Conservation (phyloP, 192 early-diverging fungal genomes). For the Allomyces javanicus region DNA sequence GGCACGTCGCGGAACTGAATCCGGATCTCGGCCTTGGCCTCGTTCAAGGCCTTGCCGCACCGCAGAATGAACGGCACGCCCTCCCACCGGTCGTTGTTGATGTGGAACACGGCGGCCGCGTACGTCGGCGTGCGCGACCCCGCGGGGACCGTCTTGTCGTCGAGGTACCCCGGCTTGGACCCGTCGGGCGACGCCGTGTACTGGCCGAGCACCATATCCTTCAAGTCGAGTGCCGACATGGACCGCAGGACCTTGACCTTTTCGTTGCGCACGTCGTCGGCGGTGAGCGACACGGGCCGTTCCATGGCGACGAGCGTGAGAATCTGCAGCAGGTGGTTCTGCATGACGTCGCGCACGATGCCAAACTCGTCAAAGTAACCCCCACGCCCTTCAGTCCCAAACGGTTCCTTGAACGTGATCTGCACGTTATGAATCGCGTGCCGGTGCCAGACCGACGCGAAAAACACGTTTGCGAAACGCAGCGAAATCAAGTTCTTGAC, state of each 20-base stretch:
- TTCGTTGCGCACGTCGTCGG: conserved; percentile 88
- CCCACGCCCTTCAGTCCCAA: conserved; percentile 92
- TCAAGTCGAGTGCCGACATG: conserved; percentile 53
- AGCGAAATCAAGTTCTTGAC: conserved; percentile 90
- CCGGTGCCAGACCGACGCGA: conserved; percentile 80
- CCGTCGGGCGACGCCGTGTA: conserved; percentile 63
- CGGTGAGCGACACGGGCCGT: conserved; percentile 59
- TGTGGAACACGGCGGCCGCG: conserved; percentile 58
- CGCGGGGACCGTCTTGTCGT: conserved; percentile 74
- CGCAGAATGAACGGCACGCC: conserved; percentile 49
- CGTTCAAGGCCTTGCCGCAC: conserved; percentile 76
- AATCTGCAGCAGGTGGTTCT: conserved; percentile 85
- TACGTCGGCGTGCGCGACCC: conserved; percentile 75
- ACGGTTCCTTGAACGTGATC: conserved; percentile 94
- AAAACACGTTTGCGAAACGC: conserved; percentile 86
- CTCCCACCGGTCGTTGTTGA: conserved; percentile 15
- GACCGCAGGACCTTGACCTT: conserved; percentile 79
- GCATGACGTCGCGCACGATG: conserved; percentile 92
- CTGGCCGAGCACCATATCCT: conserved; percentile 80
- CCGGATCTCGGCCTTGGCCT: conserved; percentile 83
- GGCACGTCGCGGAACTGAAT: conserved; percentile 90
- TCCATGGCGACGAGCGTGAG: conserved; percentile 90
- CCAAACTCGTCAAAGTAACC: conserved; percentile 93
- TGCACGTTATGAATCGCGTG: conserved; percentile 78
- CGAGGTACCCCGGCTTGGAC: conserved; percentile 74